Base-by-base conservation (phyloP, 129 eudicot species). In the Artemisia annua region DNA sequence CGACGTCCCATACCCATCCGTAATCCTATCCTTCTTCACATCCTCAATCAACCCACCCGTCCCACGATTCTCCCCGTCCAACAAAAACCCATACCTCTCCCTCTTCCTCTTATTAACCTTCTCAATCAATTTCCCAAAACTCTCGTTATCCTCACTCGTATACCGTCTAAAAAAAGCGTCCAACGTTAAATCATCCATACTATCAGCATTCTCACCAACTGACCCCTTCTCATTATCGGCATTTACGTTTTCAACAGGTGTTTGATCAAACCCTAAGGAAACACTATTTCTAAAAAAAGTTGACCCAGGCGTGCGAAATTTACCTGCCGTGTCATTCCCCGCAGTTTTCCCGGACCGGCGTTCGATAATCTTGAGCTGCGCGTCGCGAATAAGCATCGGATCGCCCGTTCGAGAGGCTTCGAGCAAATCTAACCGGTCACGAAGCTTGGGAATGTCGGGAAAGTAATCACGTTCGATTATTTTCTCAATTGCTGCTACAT, bases 381-480 rank as follows among this genome's bases (percentile, higher is more conserved):
- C 98, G 50, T 93, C 98, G 4, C 98, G 87, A 19, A 93, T 93
- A 9, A 72, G 90, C 15, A 93, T 79, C 5, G 98, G 98, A 20
- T 93, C 98, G 58, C 85, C 87, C 71, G 86, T 75, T 16, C 95
- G 88, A 3, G 86, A 84, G 2, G 98, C 98, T 57, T 89, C 87
- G 3, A 93, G 85, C 98, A 95, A 93, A 30, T 93, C 98, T 65
- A 93, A 87, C 17, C 98, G 98, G 77, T 93, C 98, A 0, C 92
- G 87, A 46, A 93, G 96, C 82, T 89, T 89, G 3, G 96, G 96
- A 19, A 93, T 86, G 44, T 93, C 98, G 0, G 98, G 98, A 82
- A 93, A 93, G 86, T 78, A 93, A 66, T 93, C 98, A 0, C 98
- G 92, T 79, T 93, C 96, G 59, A 93, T 87, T 11, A 93, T 93